Evolutionary conservation across 768 basidiomycete species (phyloP).

Genomic region (Suillus americanus): DNA sequence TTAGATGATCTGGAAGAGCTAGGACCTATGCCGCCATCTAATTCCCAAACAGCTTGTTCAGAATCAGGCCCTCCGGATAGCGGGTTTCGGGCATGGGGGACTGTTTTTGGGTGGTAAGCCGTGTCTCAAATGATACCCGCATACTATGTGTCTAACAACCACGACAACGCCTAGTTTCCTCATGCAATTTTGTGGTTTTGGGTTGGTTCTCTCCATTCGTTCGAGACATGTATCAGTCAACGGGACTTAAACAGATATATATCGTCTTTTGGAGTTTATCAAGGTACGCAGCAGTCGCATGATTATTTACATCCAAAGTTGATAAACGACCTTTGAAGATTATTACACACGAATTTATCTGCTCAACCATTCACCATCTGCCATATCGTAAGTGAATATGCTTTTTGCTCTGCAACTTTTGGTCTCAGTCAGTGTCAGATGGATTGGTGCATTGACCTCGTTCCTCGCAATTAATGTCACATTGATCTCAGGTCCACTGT

Average conservation of each 20-base stretch:
- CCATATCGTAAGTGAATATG: constrained; percentile 25
- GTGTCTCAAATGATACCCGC: background rate
- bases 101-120: constrained; percentile 12
- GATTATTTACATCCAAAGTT: background rate
- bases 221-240: background rate
- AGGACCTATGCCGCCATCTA: background rate
- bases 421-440: constrained; percentile 26
- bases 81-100: constrained; percentile 12
- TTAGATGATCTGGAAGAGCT: background rate
- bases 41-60: background rate
- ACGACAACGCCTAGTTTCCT: constrained; percentile 16
- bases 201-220: constrained; percentile 10
- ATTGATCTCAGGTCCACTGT: constrained; percentile 40
- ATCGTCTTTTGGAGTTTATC: constrained; percentile 33
- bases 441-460: constrained; percentile 44
- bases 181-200: constrained; percentile 29
- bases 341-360: constrained; percentile 32
- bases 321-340: constrained; percentile 24
- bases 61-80: constrained; percentile 8
- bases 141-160: background rate
- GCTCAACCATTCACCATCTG: constrained; percentile 25
- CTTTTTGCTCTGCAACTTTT: constrained; percentile 22
- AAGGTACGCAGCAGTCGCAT: constrained; percentile 18
- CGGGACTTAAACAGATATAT: constrained; percentile 16
- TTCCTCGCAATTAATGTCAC: constrained; percentile 39